Evolutionary conservation across 225 moss, liverwort and hornwort species (phyloP).

Genomic region (Antitrichia curtipendula): DNA sequence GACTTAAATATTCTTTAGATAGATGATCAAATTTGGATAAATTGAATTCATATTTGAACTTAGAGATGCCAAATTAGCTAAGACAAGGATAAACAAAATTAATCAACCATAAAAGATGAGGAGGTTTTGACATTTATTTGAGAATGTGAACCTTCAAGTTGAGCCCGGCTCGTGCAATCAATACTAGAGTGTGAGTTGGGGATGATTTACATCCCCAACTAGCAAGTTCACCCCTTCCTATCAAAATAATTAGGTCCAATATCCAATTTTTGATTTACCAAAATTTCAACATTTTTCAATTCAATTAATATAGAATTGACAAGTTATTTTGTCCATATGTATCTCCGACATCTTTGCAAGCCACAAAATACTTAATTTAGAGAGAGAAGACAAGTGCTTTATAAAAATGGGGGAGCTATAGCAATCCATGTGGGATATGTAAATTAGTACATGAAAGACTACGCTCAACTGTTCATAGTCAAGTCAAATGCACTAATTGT

Average conservation of each 20-base stretch:
- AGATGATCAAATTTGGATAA: background rate
- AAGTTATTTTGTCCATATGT: background rate
- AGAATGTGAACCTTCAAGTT: background rate
- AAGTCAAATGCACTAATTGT: background rate
- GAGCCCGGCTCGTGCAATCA: background rate
- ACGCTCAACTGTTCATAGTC: rapidly evolving
- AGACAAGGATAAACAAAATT: background rate
- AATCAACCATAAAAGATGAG: background rate
- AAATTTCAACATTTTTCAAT: background rate
- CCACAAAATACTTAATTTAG: background rate
- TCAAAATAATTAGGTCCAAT: background rate
- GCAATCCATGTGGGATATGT: background rate
- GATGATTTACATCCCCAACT: background rate
- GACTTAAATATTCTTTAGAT: background rate
- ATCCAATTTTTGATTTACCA: background rate
- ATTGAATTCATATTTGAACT: background rate
- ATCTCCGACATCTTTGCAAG: background rate
- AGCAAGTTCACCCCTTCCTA: rapidly evolving
- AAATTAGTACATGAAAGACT: background rate
- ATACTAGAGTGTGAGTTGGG: no score
- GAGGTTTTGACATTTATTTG: background rate
- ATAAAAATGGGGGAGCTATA: background rate
- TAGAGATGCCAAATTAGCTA: background rate
- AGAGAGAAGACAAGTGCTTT: background rate
- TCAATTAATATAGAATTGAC: background rate